Conservation (phyloP, 768 basidiomycete species). For the Naematelia encephala region DNA sequence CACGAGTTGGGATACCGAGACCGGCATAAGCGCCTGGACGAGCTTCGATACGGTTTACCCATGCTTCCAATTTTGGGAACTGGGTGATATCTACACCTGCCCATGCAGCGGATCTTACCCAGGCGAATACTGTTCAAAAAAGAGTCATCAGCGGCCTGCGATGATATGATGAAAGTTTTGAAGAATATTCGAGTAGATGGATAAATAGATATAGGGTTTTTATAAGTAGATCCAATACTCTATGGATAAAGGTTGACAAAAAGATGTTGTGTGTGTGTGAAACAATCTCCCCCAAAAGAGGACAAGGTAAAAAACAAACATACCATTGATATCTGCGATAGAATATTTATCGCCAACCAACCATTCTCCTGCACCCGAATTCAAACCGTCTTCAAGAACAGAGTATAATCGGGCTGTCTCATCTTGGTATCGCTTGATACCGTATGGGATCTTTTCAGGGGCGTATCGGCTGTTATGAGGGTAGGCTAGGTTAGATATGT, state of each 20-base stretch:
- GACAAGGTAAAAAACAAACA: slow-evolving; percentile 9
- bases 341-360: slow-evolving; percentile 71
- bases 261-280: background rate
- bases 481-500: background rate
- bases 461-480: slow-evolving; percentile 39
- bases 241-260: background rate
- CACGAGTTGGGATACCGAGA: slow-evolving; percentile 43
- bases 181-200: background rate
- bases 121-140: slow-evolving; percentile 48
- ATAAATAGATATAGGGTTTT: no score
- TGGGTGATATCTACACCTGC: slow-evolving; percentile 62
- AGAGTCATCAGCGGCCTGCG: background rate
- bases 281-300: background rate
- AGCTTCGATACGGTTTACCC: slow-evolving; percentile 53
- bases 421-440: slow-evolving; percentile 63
- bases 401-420: slow-evolving; percentile 79
- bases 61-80: slow-evolving; percentile 63
- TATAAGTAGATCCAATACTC: background rate
- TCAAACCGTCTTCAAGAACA: slow-evolving; percentile 76
- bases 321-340: slow-evolving; percentile 57
- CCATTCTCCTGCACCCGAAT: slow-evolving; percentile 59
- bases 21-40: slow-evolving; percentile 51
- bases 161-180: background rate
- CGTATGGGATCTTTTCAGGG: slow-evolving; percentile 48
- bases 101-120: slow-evolving; percentile 57